Conservation (phyloP, 768 basidiomycete species). For the Lactarius quietus region DNA sequence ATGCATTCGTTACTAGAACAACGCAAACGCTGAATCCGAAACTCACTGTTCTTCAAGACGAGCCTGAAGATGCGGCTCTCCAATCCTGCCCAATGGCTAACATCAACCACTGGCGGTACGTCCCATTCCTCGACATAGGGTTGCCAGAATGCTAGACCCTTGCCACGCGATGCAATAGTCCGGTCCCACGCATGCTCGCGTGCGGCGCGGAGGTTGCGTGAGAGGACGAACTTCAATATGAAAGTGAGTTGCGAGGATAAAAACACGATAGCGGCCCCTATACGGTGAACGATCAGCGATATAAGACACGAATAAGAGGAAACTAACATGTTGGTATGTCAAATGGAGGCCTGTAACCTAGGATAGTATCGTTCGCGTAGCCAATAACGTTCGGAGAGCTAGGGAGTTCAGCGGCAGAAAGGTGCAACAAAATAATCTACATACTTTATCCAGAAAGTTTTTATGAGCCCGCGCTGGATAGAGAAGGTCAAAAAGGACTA, state of each 20-base stretch:
- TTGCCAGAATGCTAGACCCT: slow-evolving; percentile 79
- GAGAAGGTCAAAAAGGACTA: slow-evolving; percentile 66
- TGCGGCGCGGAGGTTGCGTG: slow-evolving; percentile 77
- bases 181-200: slow-evolving; percentile 75
- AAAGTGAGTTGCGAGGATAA: slow-evolving; percentile 68
- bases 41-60: slow-evolving; percentile 45
- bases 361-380: slow-evolving; percentile 56
- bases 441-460: slow-evolving; percentile 60
- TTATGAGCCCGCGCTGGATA: slow-evolving; percentile 66
- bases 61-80: slow-evolving; percentile 40
- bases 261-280: slow-evolving; percentile 74
- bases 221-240: slow-evolving; percentile 80
- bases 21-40: neutral
- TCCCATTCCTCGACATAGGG: slow-evolving; percentile 83
- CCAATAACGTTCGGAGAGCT: slow-evolving; percentile 65
- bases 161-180: slow-evolving; percentile 79
- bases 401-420: neutral
- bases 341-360: slow-evolving; percentile 66
- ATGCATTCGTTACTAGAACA: slow-evolving; percentile 17
- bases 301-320: neutral
- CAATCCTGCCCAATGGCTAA: slow-evolving; percentile 33
- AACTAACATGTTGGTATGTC: slow-evolving; percentile 63
- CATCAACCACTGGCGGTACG: slow-evolving; percentile 45
- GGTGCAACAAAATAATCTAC: slow-evolving; percentile 18
- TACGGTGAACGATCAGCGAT: slow-evolving; percentile 2